These are phyloP conservation scores for Candida xyloterini DNA, from an alignment of 805 yeast species.

Conservation along the genomic window DNA sequence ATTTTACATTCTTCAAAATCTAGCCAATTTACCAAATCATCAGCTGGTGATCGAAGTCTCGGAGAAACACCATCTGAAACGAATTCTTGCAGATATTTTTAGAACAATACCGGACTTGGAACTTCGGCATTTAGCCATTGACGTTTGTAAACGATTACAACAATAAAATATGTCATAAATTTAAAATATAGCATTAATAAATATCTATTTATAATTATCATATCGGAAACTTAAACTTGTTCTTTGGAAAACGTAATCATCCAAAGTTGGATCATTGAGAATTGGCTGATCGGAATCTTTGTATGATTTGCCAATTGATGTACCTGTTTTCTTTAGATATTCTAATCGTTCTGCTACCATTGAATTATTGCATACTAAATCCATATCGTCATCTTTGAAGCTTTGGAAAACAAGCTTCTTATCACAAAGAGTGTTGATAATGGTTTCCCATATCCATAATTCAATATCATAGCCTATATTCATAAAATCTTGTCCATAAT, in stretches of 20 bases:
- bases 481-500: constrained; percentile 21
- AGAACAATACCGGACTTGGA: constrained; percentile 9
- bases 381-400: constrained; percentile 21
- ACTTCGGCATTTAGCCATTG: constrained; percentile 12
- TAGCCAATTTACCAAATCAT: constrained; percentile 7
- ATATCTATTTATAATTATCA: neutral
- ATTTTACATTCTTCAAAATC: constrained; percentile 22
- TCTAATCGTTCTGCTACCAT: constrained; percentile 21
- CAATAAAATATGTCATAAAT: constrained; percentile 6
- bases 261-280: constrained; percentile 4
- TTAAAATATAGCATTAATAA: neutral
- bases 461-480: constrained; percentile 24
- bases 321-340: constrained; percentile 25
- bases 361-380: constrained; percentile 21
- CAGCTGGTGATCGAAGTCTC: constrained; percentile 2
- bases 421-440: constrained; percentile 24
- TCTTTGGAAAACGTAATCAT: constrained; percentile 9
- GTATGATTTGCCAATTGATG: constrained; percentile 2
- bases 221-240: constrained; percentile 2
- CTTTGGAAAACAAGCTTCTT: constrained; percentile 14
- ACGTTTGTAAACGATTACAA: constrained; percentile 10
- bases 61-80: constrained; percentile 4
- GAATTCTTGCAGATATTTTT: constrained; percentile 1
- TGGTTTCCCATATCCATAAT: constrained; percentile 25
- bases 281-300: neutral